Conservation (phyloP, 495 filamentous ascomycete genomes). For the Aeminium ludgeri region DNA sequence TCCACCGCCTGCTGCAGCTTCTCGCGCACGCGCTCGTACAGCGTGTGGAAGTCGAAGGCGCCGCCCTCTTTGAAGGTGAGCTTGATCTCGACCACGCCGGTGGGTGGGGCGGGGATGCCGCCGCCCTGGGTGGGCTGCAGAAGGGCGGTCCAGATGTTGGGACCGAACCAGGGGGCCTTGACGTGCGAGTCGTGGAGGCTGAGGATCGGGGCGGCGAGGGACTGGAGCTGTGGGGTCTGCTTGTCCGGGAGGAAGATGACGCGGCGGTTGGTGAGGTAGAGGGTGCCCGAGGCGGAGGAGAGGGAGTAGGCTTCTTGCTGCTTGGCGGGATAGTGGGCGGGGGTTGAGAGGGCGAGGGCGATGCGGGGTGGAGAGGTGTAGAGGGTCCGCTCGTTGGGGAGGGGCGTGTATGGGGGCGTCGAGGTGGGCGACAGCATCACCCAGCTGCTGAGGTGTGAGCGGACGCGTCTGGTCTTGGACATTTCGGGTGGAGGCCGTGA, state of each 20-base stretch:
- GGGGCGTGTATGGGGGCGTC: constrained; percentile 38
- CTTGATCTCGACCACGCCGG: constrained; percentile 57
- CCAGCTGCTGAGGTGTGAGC: constrained; percentile 40
- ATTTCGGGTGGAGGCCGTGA: no score
- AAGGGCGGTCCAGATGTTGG: constrained; percentile 73
- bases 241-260: constrained; percentile 74
- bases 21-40: constrained; percentile 74
- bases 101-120: constrained; percentile 55
- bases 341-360: constrained; percentile 43
- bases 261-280: constrained; percentile 81
- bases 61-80: constrained; percentile 90
- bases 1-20: constrained; percentile 63
- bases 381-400: constrained; percentile 51
- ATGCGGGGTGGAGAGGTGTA: constrained; percentile 60
- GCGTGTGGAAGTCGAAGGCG: constrained; percentile 73
- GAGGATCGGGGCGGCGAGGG: constrained; percentile 75
- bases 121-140: constrained; percentile 68
- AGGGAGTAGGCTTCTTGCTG: constrained; percentile 40
- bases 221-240: constrained; percentile 52
- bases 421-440: constrained; percentile 54
- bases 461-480: constrained; percentile 8
- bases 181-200: constrained; percentile 80
- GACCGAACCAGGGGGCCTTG: constrained; percentile 84
- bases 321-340: constrained; percentile 38
- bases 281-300: constrained; percentile 41